These are phyloP conservation scores for Penicillium ucsense DNA, from an alignment of 495 filamentous ascomycete genomes.

Conservation along the genomic window DNA sequence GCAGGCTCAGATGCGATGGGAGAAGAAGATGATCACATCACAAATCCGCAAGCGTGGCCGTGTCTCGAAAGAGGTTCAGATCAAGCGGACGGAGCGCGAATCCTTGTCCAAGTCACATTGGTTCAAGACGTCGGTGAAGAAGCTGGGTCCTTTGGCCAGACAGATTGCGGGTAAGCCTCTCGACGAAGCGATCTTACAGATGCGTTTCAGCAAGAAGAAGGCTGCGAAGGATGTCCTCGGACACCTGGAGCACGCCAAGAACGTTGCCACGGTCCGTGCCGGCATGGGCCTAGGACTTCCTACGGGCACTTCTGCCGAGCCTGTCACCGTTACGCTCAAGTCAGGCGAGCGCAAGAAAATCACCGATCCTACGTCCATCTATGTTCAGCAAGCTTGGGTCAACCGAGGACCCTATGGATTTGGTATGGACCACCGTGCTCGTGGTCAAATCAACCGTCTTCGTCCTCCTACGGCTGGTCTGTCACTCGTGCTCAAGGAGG, in stretches of 20 bases:
- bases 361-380: slow-evolving; percentile 62
- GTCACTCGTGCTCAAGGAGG: slow-evolving; percentile 82
- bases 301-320: slow-evolving; percentile 17
- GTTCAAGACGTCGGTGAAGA: slow-evolving; percentile 78
- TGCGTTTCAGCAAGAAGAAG: slow-evolving; percentile 93
- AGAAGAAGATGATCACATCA: slow-evolving; percentile 71
- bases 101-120: slow-evolving; percentile 50
- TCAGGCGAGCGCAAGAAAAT: slow-evolving; percentile 47
- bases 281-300: slow-evolving; percentile 66
- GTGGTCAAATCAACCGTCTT: slow-evolving; percentile 53
- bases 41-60: slow-evolving; percentile 57
- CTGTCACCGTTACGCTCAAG: slow-evolving; percentile 29
- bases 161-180: slow-evolving; percentile 89
- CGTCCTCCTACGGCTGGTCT: slow-evolving; percentile 63
- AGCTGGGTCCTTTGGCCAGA: slow-evolving; percentile 68
- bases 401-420: slow-evolving; percentile 55
- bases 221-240: slow-evolving; percentile 67
- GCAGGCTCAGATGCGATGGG: slow-evolving; percentile 53
- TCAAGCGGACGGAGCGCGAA: slow-evolving; percentile 67
- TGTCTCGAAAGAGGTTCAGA: slow-evolving; percentile 48
- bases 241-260: slow-evolving; percentile 68
- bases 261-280: slow-evolving; percentile 62
- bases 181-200: slow-evolving; percentile 87
- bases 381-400: slow-evolving; percentile 88
- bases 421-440: slow-evolving; percentile 53